Percentiles rank a stretch among this genome's conserved stretches.
Conservation (phyloP, 202 grass and related monocot genomes). For the Cymbopogon flexuosus region DNA sequence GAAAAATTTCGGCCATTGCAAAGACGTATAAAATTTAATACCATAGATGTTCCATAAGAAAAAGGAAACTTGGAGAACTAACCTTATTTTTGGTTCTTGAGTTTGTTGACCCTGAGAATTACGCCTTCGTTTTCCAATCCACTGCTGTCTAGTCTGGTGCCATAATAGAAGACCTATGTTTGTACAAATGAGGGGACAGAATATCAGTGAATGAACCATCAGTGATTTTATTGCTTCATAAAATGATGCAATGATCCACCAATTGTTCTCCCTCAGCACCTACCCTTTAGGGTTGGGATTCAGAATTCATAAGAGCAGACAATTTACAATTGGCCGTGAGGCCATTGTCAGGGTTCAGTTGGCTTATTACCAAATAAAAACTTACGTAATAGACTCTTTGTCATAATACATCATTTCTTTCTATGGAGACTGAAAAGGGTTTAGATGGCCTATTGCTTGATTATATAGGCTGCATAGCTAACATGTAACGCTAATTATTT, state of each 20-base stretch:
- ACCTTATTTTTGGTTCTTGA: slow-evolving; percentile 72
- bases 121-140: slow-evolving; percentile 55
- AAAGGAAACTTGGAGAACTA: background rate
- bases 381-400: background rate
- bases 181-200: background rate
- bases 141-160: slow-evolving; percentile 86
- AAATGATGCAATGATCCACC: background rate
- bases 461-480: background rate
- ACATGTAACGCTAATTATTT: background rate
- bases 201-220: background rate
- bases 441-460: background rate
- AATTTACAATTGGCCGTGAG: background rate
- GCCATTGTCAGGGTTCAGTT: background rate
- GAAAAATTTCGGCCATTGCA: background rate
- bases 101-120: slow-evolving; percentile 43
- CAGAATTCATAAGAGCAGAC: background rate
- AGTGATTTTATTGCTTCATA: background rate
- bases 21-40: background rate
- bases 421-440: background rate
- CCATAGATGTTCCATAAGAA: background rate
- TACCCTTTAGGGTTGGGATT: background rate
- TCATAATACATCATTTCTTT: background rate
- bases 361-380: background rate
- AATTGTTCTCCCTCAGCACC: too few species aligned
- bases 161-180: slow-evolving; percentile 70